phyloP scores from a whole-genome alignment of 805 yeast genomes.

The Pichia thaimueangensis region DNA sequence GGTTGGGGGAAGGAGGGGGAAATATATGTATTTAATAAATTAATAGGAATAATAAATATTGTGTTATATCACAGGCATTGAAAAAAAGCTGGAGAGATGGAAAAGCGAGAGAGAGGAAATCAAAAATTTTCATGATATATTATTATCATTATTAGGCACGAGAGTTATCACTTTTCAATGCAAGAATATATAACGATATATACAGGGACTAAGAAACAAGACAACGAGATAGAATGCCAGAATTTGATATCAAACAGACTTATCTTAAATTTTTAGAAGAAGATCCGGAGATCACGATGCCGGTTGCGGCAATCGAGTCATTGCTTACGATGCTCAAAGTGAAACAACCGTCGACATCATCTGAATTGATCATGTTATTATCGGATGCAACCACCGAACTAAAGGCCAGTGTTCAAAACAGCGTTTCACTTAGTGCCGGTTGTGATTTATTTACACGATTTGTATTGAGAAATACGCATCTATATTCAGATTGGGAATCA shows the following conservation, averaged over 20 bases:
- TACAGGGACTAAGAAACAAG: too few relatives aligned
- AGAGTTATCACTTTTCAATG: too few relatives aligned
- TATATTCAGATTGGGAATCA: conserved; percentile 91
- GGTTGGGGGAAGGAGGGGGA: too few relatives aligned
- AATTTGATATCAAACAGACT: conserved; percentile 75
- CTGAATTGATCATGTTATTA: conserved; percentile 80
- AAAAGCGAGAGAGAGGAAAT: too few relatives aligned
- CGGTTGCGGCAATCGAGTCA: conserved; percentile 96
- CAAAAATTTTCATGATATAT: too few relatives aligned
- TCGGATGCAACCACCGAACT: conserved; percentile 69
- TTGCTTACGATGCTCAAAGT: conserved; percentile 75
- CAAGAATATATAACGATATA: too few relatives aligned
- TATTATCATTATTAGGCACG: too few relatives aligned
- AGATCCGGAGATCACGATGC: conserved; percentile 98
- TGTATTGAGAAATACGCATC: conserved; percentile 80
- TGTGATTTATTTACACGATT: conserved; percentile 95
- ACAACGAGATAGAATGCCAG: conserved; percentile 21
- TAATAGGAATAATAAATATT: too few relatives aligned
- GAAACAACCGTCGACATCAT: conserved; percentile 87
- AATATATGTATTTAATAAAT: too few relatives aligned
- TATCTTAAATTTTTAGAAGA: conserved; percentile 77
- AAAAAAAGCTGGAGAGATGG: too few relatives aligned
- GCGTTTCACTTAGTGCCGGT: conserved; percentile 92
- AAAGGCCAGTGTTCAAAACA: conserved; percentile 77
- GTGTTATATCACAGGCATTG: too few relatives aligned